phyloP scores from a whole-genome alignment of 257 asterid genomes.

The Craterostigma plantagineum region DNA sequence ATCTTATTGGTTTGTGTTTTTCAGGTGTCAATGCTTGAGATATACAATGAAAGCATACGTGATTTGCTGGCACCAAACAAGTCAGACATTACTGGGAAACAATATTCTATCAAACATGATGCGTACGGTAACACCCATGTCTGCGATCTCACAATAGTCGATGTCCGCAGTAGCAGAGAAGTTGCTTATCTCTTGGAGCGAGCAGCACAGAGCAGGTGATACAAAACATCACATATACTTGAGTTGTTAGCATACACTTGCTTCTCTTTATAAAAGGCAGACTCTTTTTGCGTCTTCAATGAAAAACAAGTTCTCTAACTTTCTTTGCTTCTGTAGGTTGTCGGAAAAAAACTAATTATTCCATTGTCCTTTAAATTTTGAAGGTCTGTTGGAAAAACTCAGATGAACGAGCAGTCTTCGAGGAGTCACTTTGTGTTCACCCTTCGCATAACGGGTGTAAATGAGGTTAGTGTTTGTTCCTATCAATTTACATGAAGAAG shows the following conservation, averaged over 20 bases:
- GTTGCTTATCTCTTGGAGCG: conserved; percentile 79
- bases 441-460: conserved; percentile 42
- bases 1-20: background rate
- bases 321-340: background rate
- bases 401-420: conserved; percentile 78
- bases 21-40: conserved; percentile 96
- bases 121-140: conserved; percentile 66
- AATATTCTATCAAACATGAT: conserved; percentile 73
- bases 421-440: conserved; percentile 85
- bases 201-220: conserved; percentile 77
- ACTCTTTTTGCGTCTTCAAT: background rate
- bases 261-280: background rate
- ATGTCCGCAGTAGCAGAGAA: conserved; percentile 77
- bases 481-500: too few species aligned
- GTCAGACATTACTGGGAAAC: conserved; percentile 55
- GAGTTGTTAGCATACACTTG: background rate
- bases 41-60: conserved; percentile 86
- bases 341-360: background rate
- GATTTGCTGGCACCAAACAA: conserved; percentile 57
- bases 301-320: background rate
- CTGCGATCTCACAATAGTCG: conserved; percentile 62
- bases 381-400: conserved; percentile 81
- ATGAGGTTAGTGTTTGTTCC: conserved; percentile 27
- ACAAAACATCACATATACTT: background rate
- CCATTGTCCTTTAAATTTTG: background rate